Evolutionary conservation across 78 protist species (phyloP).

Genomic region (Protostelium mycophagum): DNA sequence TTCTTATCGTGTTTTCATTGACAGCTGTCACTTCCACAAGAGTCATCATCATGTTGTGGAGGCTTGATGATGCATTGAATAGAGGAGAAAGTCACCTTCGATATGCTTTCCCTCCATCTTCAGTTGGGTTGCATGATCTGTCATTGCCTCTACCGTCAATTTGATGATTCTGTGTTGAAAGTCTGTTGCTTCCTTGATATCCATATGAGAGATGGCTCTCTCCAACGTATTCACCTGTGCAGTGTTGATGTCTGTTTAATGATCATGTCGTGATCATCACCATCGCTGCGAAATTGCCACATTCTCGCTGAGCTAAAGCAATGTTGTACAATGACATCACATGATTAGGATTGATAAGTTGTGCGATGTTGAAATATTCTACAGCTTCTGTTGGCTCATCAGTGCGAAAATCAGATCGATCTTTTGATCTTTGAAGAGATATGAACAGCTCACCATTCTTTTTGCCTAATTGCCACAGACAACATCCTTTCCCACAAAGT

Average conservation of each 20-base stretch:
- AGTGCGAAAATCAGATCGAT: not conserved
- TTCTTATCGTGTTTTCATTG: not conserved
- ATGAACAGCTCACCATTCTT: not conserved
- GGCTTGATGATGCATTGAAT: no score
- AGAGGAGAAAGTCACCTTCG: no score
- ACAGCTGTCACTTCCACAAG: slow-evolving; percentile 4
- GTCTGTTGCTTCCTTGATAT: not conserved
- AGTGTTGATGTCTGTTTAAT: not conserved
- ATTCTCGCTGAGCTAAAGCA: not conserved
- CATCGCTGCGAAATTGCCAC: not conserved
- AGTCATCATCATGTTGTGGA: no score
- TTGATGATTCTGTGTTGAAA: not conserved
- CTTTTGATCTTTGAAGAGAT: not conserved
- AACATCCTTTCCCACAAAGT: not conserved
- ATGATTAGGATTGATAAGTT: not conserved
- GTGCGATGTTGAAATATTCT: not conserved
- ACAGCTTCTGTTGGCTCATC: not conserved
- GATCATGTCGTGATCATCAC: not conserved
- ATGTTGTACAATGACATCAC: not conserved
- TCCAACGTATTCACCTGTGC: not conserved
- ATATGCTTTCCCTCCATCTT: slow-evolving; percentile 3
- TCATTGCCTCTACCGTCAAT: not conserved
- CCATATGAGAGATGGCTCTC: not conserved
- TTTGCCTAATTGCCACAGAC: not conserved
- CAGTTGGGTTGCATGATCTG: slow-evolving; percentile 5